phyloP scores from a whole-genome alignment of 176 grass and related monocot genomes.

The Saccharum spontaneum region DNA sequence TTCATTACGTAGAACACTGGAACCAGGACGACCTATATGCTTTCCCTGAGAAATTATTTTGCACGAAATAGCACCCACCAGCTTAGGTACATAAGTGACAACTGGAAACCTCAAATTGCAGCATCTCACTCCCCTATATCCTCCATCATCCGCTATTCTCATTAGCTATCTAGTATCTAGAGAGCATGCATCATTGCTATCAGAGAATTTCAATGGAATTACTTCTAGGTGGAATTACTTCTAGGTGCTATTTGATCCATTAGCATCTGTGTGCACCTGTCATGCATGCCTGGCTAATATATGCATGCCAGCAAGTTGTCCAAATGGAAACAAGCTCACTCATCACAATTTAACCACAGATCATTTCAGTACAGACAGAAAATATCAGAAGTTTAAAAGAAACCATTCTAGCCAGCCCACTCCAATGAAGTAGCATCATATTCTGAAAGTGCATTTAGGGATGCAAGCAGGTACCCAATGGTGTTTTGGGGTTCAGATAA shows the following conservation, averaged over 20 bases:
- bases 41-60: background rate
- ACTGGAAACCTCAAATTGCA: background rate
- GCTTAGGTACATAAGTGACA: background rate
- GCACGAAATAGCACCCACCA: background rate
- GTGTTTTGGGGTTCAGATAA: background rate
- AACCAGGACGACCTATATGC: background rate
- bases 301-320: background rate
- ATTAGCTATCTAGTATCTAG: conserved; percentile 6
- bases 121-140: background rate
- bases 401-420: background rate
- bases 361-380: background rate
- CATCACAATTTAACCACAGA: background rate
- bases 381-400: background rate
- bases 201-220: background rate
- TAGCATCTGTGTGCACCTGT: background rate
- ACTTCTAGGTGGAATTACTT: too few species aligned
- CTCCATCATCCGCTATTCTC: background rate
- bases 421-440: background rate
- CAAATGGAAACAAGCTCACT: background rate
- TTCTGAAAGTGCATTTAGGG: background rate
- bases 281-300: background rate
- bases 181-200: background rate
- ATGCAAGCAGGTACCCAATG: background rate
- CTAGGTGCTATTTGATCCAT: background rate
- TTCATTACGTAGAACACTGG: background rate